Evolutionary conservation across 768 basidiomycete species (phyloP).

Genomic region (Candolleomyces efflorescens): DNA sequence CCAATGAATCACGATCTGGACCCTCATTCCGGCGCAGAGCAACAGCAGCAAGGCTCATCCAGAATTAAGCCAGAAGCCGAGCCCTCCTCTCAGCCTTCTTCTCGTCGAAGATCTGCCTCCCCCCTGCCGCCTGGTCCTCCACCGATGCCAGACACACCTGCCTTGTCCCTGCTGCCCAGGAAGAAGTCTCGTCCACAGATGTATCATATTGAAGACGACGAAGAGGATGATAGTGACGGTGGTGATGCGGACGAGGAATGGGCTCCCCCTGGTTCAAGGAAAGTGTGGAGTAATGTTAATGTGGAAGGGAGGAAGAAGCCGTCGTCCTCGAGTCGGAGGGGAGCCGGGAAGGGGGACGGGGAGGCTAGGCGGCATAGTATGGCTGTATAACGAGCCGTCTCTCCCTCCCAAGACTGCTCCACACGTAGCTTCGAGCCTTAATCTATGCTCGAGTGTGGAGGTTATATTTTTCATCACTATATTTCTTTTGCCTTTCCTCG

Average conservation of each 20-base stretch:
- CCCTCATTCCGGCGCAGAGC: slow-evolving; percentile 31
- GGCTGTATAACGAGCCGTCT: slow-evolving; percentile 39
- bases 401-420: no score
- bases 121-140: slow-evolving; percentile 7
- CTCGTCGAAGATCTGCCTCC: no score
- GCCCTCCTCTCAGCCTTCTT: no score
- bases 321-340: slow-evolving; percentile 21
- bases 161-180: slow-evolving; percentile 33
- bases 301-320: slow-evolving; percentile 52
- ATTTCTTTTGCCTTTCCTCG: not conserved
- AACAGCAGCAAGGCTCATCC: slow-evolving; percentile 27
- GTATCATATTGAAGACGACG: slow-evolving; percentile 34
- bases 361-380: slow-evolving; percentile 66
- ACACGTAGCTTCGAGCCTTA: no score
- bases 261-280: slow-evolving; percentile 25
- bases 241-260: slow-evolving; percentile 72
- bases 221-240: slow-evolving; percentile 60
- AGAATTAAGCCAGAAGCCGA: not conserved
- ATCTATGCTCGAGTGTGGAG: no score
- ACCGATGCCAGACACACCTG: not conserved
- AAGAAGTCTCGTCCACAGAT: slow-evolving; percentile 52
- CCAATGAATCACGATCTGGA: slow-evolving; percentile 27
- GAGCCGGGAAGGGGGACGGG: slow-evolving; percentile 37
- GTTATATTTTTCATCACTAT: not conserved
- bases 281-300: slow-evolving; percentile 51